Evolutionary conservation across 2,329 filamentous ascomycete genomes (phyloP).

Genomic region (Zasmidium citrigriseum): DNA sequence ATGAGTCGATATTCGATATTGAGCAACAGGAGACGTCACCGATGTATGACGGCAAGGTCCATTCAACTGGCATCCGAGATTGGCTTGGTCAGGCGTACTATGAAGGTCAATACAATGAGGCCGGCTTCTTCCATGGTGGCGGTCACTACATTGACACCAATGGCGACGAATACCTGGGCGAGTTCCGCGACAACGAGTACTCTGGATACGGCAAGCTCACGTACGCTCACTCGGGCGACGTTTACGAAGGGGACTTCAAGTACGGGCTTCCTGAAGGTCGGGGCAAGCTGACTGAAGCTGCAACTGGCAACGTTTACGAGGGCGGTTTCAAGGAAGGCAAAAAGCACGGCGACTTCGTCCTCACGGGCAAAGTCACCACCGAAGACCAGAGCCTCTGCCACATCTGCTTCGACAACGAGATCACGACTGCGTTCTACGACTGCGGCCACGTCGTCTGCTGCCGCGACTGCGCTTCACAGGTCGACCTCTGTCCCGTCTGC

Average conservation of each 20-base stretch:
- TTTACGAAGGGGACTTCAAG: slow-evolving; percentile 58
- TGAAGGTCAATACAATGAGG: slow-evolving; percentile 54
- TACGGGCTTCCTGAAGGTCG: slow-evolving; percentile 66
- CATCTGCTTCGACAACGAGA: slow-evolving; percentile 63
- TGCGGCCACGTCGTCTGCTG: slow-evolving; percentile 66
- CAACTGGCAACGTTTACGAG: slow-evolving; percentile 61
- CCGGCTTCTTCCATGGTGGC: slow-evolving; percentile 52
- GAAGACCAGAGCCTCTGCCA: slow-evolving; percentile 61
- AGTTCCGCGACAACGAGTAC: slow-evolving; percentile 54
- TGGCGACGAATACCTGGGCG: slow-evolving; percentile 58
- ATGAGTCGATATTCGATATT: slow-evolving; percentile 12
- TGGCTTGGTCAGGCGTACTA: slow-evolving; percentile 60
- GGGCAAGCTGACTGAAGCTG: slow-evolving; percentile 56
- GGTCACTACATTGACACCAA: slow-evolving; percentile 56
- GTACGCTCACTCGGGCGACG: slow-evolving; percentile 63
- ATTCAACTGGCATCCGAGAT: slow-evolving; percentile 44
- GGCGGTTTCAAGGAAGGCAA: slow-evolving; percentile 63
- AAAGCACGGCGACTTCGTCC: slow-evolving; percentile 62
- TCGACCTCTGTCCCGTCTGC: slow-evolving; percentile 63
- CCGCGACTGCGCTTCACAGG: slow-evolving; percentile 58
- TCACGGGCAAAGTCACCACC: slow-evolving; percentile 62
- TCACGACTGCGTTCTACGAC: slow-evolving; percentile 62
- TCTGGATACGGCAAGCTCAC: slow-evolving; percentile 60
- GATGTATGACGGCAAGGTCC: slow-evolving; percentile 1
- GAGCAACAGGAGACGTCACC: slow-evolving; percentile 39